phyloP scores from a whole-genome alignment of 2,329 filamentous ascomycete species.

The Pseudogymnoascus sp. region DNA sequence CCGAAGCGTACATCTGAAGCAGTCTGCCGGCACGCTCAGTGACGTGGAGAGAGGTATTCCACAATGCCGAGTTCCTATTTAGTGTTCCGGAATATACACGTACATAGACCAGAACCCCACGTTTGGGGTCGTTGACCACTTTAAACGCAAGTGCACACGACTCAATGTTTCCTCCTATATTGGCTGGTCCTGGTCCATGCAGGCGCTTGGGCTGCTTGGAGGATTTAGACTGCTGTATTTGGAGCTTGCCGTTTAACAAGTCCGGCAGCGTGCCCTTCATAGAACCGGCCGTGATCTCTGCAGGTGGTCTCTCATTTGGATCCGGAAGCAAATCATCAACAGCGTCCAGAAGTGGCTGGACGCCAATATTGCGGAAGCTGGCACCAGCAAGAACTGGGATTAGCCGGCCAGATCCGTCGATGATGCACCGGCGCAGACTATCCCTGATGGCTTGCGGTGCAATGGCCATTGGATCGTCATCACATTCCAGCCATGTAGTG shows the following conservation, averaged over 20 bases:
- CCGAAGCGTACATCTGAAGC: constrained; percentile 81
- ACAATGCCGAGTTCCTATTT: constrained; percentile 64
- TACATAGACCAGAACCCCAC: constrained; percentile 84
- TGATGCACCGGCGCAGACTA: constrained; percentile 65
- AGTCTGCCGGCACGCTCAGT: constrained; percentile 74
- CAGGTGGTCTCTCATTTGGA: constrained; percentile 70
- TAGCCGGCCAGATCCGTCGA: constrained; percentile 59
- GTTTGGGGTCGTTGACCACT: constrained; percentile 78
- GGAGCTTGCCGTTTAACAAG: constrained; percentile 38
- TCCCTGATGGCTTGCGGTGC: constrained; percentile 57
- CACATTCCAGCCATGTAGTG: constrained; percentile 70
- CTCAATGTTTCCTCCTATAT: constrained; percentile 39
- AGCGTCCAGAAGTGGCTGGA: constrained; percentile 83
- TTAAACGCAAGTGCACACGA: constrained; percentile 76
- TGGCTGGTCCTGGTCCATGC: constrained; percentile 21
- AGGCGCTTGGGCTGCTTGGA: constrained; percentile 20
- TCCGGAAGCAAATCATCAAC: constrained; percentile 81
- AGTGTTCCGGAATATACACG: constrained; percentile 83
- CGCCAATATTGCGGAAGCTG: constrained; percentile 88
- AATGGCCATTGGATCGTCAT: constrained; percentile 64
- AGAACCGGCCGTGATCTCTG: constrained; percentile 62
- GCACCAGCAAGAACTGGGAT: constrained; percentile 87
- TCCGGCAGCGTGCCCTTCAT: constrained; percentile 45
- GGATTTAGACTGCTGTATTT: constrained; percentile 29
- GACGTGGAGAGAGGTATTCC: constrained; percentile 77